A percentile compares a stretch with the other conserved stretches of the same genome.
These are phyloP conservation scores for Aspergillus puulaauensis DNA, from an alignment of 2,329 filamentous ascomycete genomes.

Conservation along the genomic window DNA sequence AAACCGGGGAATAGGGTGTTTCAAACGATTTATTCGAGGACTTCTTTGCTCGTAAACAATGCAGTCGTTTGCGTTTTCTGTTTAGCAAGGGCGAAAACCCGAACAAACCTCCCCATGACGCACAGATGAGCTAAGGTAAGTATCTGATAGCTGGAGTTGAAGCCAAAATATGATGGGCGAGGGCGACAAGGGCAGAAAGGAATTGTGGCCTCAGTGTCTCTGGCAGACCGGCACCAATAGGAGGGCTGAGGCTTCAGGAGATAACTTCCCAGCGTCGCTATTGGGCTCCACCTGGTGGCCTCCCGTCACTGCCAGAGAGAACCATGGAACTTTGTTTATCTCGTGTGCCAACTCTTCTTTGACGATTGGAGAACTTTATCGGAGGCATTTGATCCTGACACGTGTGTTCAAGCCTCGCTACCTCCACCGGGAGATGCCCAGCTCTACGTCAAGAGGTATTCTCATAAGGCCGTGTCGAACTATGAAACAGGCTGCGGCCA, in stretches of 20 bases:
- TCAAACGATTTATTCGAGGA: neutral
- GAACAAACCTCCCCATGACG: neutral
- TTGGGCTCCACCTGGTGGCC: slow-evolving; percentile 13
- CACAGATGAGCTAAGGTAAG: neutral
- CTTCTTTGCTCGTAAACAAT: neutral
- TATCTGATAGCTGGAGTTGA: neutral
- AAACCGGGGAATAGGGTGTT: neutral
- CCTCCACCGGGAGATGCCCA: neutral
- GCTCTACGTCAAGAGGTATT: neutral
- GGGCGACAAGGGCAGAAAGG: slow-evolving; percentile 10
- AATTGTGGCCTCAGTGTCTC: slow-evolving; percentile 5
- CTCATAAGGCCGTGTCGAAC: too few species aligned
- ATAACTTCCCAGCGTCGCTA: slow-evolving; percentile 22
- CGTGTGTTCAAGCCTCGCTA: neutral
- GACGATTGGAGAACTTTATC: too few species aligned
- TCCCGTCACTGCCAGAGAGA: neutral
- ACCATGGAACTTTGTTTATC: neutral
- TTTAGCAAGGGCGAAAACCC: neutral
- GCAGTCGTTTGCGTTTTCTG: neutral
- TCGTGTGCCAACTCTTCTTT: too few species aligned
- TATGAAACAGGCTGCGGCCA: too few species aligned
- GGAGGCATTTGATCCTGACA: too few species aligned
- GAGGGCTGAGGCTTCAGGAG: slow-evolving; percentile 17
- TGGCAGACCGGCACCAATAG: slow-evolving; percentile 19
- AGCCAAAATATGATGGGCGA: neutral